Evolutionary conservation across 495 filamentous ascomycete genomes (phyloP), one percentile per base, ranked within the genome.

Genomic region (Cercophora newfieldiana): DNA sequence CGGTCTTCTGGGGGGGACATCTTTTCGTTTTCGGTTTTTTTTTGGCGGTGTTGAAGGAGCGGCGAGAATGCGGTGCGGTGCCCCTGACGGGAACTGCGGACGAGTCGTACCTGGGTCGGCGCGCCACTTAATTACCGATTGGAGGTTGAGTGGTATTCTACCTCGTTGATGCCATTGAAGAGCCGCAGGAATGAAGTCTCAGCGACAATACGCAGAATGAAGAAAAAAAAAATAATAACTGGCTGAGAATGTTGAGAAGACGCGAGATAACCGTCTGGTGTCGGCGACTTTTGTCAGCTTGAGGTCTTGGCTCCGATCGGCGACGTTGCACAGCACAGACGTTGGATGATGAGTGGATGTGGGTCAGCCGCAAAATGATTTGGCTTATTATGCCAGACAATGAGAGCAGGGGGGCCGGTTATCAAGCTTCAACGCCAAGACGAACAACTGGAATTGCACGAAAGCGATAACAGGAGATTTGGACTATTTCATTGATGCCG

Each of bases 101-200:
- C n/a, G n/a, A n/a, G n/a, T n/a, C n/a, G n/a, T n/a, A n/a, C n/a
- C n/a, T n/a, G n/a, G n/a, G n/a, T n/a, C n/a, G n/a, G n/a, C n/a
- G n/a, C n/a, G n/a, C n/a, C n/a, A n/a, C n/a, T n/a, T n/a, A n/a
- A n/a, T n/a, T n/a, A n/a, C n/a, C n/a, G n/a, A n/a, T n/a, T n/a
- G n/a, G n/a, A n/a, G n/a, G n/a, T n/a, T n/a, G n/a, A n/a, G n/a
- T n/a, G n/a, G n/a, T n/a, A n/a, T n/a, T n/a, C 60, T 67, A 67
- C 59, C 65, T 67, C 24, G 54, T 51, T 53, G 59, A 37, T 22
- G 65, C 65, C 65, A 67, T 67, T 59, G 65, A 60, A 10, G 30
- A n/a, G n/a, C 25, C 18, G 0, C 19, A 53, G 18, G 18, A 24
- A 44, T 21, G 18, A 24, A 22, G 29, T 31, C 1, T 31, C 18